These are phyloP conservation scores for Ilyonectria robusta DNA, from an alignment of 2,329 filamentous ascomycete species.

Conservation along the genomic window DNA sequence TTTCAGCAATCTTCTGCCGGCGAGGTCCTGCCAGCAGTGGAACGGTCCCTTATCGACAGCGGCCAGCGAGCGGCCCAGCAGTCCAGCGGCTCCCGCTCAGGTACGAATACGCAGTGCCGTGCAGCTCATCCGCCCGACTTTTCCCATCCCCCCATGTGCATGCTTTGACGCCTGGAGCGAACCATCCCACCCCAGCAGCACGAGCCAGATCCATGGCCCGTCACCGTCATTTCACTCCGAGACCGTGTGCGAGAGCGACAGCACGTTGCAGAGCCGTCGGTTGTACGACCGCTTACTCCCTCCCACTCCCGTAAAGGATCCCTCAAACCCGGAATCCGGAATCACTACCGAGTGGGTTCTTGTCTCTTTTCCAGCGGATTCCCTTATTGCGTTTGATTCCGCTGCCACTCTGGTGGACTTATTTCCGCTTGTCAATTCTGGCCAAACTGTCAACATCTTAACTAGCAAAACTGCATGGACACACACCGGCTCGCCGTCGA, in stretches of 20 bases:
- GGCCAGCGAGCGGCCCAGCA: not conserved
- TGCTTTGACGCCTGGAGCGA: not conserved
- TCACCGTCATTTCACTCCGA: slow-evolving; percentile 18
- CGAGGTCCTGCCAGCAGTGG: not conserved
- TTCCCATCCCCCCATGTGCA: slow-evolving; percentile 23
- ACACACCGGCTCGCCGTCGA: not conserved
- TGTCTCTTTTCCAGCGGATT: not conserved
- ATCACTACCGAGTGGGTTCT: slow-evolving; percentile 16
- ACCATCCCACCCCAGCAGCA: not conserved
- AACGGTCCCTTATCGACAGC: not conserved
- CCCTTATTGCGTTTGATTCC: slow-evolving; percentile 5
- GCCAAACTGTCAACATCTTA: not conserved
- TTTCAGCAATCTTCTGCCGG: slow-evolving; percentile 28
- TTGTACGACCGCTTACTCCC: not conserved
- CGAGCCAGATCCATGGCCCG: not conserved
- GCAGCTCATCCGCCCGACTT: slow-evolving; percentile 38
- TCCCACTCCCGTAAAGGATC: not conserved
- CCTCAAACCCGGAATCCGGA: slow-evolving; percentile 18
- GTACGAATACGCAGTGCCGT: slow-evolving; percentile 44
- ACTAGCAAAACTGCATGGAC: not conserved
- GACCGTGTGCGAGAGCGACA: slow-evolving; percentile 18
- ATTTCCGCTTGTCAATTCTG: slow-evolving; percentile 11
- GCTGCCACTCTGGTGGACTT: slow-evolving; percentile 8
- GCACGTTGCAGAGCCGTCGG: not conserved
- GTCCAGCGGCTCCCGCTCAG: slow-evolving; percentile 4